Evolutionary conservation across 2,329 filamentous ascomycete species (phyloP).

Genomic region (Cladophialophora yegresii): DNA sequence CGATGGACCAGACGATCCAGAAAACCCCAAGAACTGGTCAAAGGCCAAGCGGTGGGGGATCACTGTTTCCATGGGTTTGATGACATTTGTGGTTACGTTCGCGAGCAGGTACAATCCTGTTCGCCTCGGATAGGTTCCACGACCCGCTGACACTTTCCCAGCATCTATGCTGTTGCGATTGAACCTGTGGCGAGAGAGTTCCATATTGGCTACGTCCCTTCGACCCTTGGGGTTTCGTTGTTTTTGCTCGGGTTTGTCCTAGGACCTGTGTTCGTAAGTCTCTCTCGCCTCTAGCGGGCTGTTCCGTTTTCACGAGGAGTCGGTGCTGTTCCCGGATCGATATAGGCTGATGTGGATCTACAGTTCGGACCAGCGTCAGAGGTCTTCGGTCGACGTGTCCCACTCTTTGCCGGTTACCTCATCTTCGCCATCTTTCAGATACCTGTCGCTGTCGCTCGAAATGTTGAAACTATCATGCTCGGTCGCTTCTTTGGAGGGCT

Average conservation of each 20-base stretch:
- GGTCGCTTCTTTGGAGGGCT: conserved; percentile 58
- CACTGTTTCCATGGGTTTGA: conserved; percentile 46
- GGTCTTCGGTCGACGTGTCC: conserved; percentile 53
- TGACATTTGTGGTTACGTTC: conserved; percentile 52
- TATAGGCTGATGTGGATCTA: not conserved
- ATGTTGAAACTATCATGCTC: conserved; percentile 57
- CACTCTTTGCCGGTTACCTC: conserved; percentile 53
- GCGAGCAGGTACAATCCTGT: conserved; percentile 37
- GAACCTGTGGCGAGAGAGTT: conserved; percentile 47
- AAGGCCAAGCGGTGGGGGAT: conserved; percentile 46
- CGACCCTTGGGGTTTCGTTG: conserved; percentile 53
- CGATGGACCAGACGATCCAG: conserved; percentile 37
- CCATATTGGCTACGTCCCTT: conserved; percentile 52
- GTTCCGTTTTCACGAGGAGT: not conserved
- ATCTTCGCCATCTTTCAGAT: conserved; percentile 58
- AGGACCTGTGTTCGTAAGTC: conserved; percentile 41
- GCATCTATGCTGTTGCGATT: conserved; percentile 42
- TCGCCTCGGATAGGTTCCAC: not conserved
- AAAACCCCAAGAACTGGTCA: conserved; percentile 39
- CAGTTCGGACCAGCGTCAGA: conserved; percentile 51
- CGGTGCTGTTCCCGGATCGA: not conserved
- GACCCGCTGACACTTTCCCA: not conserved
- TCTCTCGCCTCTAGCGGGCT: not conserved
- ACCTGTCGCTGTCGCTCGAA: conserved; percentile 56
- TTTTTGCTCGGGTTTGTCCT: conserved; percentile 51